Conservation (phyloP, 768 basidiomycete genomes). For the Trametes meyenii region DNA sequence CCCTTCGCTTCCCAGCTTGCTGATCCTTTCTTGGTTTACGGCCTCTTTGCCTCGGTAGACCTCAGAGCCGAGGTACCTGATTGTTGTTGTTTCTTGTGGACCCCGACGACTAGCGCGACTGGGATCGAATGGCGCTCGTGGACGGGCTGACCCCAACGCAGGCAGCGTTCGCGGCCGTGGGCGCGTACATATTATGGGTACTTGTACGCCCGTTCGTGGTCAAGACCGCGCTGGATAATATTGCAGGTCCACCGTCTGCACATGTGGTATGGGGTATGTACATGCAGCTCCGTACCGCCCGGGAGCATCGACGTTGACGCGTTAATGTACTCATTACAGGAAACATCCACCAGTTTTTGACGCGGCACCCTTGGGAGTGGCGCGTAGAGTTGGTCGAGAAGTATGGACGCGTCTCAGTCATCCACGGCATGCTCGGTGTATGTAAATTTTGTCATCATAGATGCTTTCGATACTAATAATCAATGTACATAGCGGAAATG, state of each 20-base stretch:
- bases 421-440: constrained; percentile 43
- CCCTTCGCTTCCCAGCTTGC: too few species aligned
- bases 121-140: constrained; percentile 7
- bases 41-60: not conserved
- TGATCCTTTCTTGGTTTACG: too few species aligned
- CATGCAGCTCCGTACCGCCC: too few species aligned
- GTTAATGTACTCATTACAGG: constrained; percentile 29
- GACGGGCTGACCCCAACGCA: constrained; percentile 11
- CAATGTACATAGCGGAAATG: constrained; percentile 29
- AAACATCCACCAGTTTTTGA: constrained; percentile 38
- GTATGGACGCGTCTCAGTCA: constrained; percentile 38
- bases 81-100: too few species aligned
- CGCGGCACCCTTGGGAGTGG: constrained; percentile 40
- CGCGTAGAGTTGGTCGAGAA: constrained; percentile 37
- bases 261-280: constrained; percentile 12
- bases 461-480: too few species aligned
- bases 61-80: not conserved
- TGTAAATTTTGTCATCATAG: too few species aligned
- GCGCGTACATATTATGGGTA: constrained; percentile 6
- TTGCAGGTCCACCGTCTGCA: constrained; percentile 15
- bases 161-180: not conserved
- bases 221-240: constrained; percentile 12
- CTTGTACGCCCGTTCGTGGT: constrained; percentile 11
- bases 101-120: not conserved
- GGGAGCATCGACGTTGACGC: not conserved